Evolutionary conservation across 2,329 filamentous ascomycete genomes (phyloP), one percentile per base, ranked within the genome.

Genomic region (Fusarium coicis): DNA sequence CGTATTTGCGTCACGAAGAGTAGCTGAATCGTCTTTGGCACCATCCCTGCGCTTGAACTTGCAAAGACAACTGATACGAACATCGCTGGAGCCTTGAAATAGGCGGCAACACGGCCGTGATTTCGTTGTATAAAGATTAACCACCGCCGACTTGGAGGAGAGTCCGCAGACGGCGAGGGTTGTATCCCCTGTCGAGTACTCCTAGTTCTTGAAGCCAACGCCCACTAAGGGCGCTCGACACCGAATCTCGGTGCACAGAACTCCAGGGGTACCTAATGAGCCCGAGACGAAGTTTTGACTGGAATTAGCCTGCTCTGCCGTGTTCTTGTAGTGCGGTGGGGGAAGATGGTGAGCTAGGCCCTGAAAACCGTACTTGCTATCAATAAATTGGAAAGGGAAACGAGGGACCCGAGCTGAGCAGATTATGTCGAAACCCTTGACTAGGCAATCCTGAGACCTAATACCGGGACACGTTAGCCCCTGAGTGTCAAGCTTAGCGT

Each of bases 331-430:
- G 30, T 6, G 12, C 2, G 12, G 12, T 5, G 0, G 12, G 6
- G 32, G n/a, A 15, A 52, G 4, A 21, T 10, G 49, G 30, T 16
- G 49, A 36, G 12, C 12, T 15, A 52, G 32, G n/a, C 32, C 32
- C 49, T 36, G 9, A 15, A 2, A 18, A 12, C 5, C 23, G 4
- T 21, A 10, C 5, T 28, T 3, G 14, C 14, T 39, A 23, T 12
- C 8, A 16, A 39, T 11, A 5, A n/a, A 5, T 9, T 10, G 19
- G 14, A 21, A 18, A 28, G 4, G 5, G 16, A 26, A 7, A 15
- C 7, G 10, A 28, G 14, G n/a, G n/a, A 12, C 3, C 2, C 1
- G 18, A 28, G 10, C 19, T n/a, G 10, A 28, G 14, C 2, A n/a
- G 10, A 11, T 2, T 21, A 9, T 26, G 5, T 28, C 7, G 4